Conservation (phyloP, 108 stramenopile species). For the Fistulifera solaris region DNA sequence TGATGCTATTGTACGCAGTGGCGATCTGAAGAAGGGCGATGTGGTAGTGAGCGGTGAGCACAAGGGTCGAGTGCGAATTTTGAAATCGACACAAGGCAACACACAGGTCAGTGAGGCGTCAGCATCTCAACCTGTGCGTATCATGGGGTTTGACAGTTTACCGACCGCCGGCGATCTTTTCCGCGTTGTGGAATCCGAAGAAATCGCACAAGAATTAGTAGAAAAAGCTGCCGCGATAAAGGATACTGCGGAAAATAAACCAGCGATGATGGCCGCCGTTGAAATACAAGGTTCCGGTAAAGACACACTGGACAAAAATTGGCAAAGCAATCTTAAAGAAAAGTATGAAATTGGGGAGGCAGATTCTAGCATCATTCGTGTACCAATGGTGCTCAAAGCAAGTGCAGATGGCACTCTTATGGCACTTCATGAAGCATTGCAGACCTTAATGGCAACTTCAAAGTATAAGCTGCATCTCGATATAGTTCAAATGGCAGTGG, state of each 20-base stretch:
- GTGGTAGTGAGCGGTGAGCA: slow-evolving; percentile 68
- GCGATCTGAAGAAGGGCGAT: slow-evolving; percentile 53
- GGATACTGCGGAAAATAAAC: slow-evolving; percentile 9
- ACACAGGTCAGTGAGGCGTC: slow-evolving; percentile 43
- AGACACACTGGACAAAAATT: slow-evolving; percentile 5
- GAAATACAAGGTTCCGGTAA: slow-evolving; percentile 32
- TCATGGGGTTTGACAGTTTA: slow-evolving; percentile 71
- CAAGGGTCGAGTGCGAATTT: slow-evolving; percentile 52
- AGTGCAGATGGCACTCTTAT: slow-evolving; percentile 75
- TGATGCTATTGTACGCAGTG: slow-evolving; percentile 76
- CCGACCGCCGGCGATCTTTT: slow-evolving; percentile 82
- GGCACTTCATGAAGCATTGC: slow-evolving; percentile 62
- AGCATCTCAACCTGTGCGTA: slow-evolving; percentile 74
- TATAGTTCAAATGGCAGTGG: slow-evolving; percentile 62
- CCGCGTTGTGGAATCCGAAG: slow-evolving; percentile 57
- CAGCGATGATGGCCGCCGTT: slow-evolving; percentile 13
- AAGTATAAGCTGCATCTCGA: slow-evolving; percentile 55
- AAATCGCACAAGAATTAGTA: slow-evolving; percentile 55
- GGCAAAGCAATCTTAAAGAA: slow-evolving; percentile 4
- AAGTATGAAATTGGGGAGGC: slow-evolving; percentile 29
- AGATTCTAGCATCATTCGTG: slow-evolving; percentile 33
- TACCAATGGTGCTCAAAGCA: slow-evolving; percentile 77
- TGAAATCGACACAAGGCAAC: slow-evolving; percentile 64
- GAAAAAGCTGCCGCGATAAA: slow-evolving; percentile 8
- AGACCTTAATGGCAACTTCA: slow-evolving; percentile 48